These are phyloP conservation scores for Saturnispora diversa DNA, from an alignment of 805 yeast genomes.

Conservation along the genomic window DNA sequence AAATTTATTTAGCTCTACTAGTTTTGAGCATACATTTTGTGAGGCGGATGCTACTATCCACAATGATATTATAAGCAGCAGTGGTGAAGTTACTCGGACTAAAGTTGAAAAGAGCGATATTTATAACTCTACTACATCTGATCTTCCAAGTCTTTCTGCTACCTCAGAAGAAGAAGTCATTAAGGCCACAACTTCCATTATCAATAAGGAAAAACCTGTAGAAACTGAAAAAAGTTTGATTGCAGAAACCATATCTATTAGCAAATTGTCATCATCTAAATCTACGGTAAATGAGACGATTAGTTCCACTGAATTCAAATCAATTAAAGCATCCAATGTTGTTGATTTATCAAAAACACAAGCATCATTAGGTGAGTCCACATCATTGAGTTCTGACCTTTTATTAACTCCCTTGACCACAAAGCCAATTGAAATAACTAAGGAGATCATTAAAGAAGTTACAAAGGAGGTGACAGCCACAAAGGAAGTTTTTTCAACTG, in stretches of 20 bases:
- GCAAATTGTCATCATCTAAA: too few species aligned
- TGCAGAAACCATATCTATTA: too few species aligned
- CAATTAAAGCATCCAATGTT: too few species aligned
- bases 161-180: not conserved
- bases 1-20: not conserved
- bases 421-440: slow-evolving; percentile 7
- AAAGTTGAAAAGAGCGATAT: not conserved
- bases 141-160: not conserved
- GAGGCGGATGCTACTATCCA: slow-evolving; percentile 6
- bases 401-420: not conserved
- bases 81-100: slow-evolving; percentile 6
- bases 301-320: too few species aligned
- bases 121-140: not conserved
- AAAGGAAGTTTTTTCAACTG: slow-evolving; percentile 9
- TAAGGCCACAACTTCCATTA: not conserved
- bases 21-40: not conserved
- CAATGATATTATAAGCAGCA: slow-evolving; percentile 9
- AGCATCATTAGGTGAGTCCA: too few species aligned
- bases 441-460: slow-evolving; percentile 14
- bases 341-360: too few species aligned
- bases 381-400: not conserved
- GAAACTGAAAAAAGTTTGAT: not conserved
- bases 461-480: slow-evolving; percentile 10
- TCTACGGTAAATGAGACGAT: too few species aligned
- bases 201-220: not conserved